Base-by-base conservation (phyloP, 2,329 filamentous ascomycete species). In the Thielaviopsis musarum region DNA sequence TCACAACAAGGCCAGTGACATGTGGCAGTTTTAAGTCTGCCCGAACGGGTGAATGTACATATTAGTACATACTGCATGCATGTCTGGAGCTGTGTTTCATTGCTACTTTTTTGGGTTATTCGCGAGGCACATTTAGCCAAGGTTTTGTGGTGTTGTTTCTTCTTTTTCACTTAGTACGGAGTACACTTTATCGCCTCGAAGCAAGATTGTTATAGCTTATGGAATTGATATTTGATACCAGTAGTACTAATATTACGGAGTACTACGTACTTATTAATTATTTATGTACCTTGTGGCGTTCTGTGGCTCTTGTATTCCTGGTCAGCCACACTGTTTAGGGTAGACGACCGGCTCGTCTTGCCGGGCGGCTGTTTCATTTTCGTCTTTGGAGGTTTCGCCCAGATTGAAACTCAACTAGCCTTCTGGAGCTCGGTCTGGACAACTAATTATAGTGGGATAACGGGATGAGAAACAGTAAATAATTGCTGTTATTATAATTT, bases 11-110 rank as follows among this genome's bases (percentile, higher is more conserved):
- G 65, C 66, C 57, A 41, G 65, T 64, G 51, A 67, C 67, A 74
- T 76, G 61, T 79, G 76, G 77, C 74, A 77, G 63, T 77, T 74
- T 65, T 77, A 70, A 66, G 63, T 57, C 17, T 62, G 24, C 24
- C 51, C 17, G 22, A 15, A 38, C 9, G n/a, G 15, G 13, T 45
- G 15, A n/a, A 34, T 34, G 9, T 34, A 56, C 45, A 56, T 56
- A 48, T 41, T 26, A 48, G 54, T 34, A 56, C 54, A 26, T 15
- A 17, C 34, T 22, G 34, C 19, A 48, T 56, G 26, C 41, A 56
- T 57, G 51, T 22, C 49, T 57, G 56, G 51, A 52, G 54, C 45
- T 38, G 59, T 56, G 34, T 51, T 51, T 57, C 52, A n/a, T 34
- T 30, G 28, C 57, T 56, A 58, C 21, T 56, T 41, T 57, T 58